Evolutionary conservation across 352 stramenopile genomes (phyloP).

Genomic region (Discostella stelligera): DNA sequence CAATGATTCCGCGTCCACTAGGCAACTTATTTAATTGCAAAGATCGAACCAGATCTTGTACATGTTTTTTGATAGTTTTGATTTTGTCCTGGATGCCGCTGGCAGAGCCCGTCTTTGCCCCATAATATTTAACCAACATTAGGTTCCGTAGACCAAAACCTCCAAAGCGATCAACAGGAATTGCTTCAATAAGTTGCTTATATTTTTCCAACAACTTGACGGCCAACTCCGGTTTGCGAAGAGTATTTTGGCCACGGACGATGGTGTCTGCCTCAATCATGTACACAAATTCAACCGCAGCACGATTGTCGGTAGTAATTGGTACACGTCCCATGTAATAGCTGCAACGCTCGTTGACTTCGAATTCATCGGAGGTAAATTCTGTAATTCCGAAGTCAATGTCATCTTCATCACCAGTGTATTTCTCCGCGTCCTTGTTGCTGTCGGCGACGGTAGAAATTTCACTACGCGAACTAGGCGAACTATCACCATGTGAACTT

Average conservation of each 20-base stretch:
- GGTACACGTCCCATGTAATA: constrained; percentile 6
- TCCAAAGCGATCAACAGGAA: constrained; percentile 4
- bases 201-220: constrained; percentile 8
- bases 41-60: background rate
- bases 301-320: constrained; percentile 3
- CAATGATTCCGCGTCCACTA: constrained; percentile 1
- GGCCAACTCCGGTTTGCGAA: constrained; percentile 6
- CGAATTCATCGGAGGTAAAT: constrained; percentile 7
- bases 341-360: constrained; percentile 10
- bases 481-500: too few relatives aligned
- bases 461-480: too few relatives aligned
- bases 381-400: constrained; percentile 2
- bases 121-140: background rate
- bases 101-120: constrained; percentile 2
- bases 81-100: constrained; percentile 6
- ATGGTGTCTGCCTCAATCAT: constrained; percentile 14
- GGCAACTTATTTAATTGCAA: constrained; percentile 1
- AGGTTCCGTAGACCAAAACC: background rate
- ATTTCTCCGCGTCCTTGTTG: background rate
- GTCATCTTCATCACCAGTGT: constrained; percentile 6
- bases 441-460: too few relatives aligned
- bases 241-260: background rate
- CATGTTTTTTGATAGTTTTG: background rate
- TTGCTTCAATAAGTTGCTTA: constrained; percentile 3
- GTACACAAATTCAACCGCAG: constrained; percentile 7